These are phyloP conservation scores for Yarrowia hollandica DNA, from an alignment of 805 yeast genomes.

Conservation along the genomic window DNA sequence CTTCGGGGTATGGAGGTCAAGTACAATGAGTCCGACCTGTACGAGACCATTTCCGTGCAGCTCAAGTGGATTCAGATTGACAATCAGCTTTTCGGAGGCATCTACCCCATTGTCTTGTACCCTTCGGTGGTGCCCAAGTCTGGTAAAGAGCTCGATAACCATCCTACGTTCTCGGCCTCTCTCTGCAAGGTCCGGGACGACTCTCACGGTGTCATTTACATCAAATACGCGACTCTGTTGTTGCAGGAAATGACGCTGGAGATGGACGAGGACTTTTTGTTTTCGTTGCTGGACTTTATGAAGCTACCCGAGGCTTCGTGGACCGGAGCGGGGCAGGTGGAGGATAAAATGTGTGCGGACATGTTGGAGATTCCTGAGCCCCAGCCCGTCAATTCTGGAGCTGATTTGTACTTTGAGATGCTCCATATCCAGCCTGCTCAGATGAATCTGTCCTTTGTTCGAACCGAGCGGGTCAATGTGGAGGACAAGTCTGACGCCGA, in stretches of 20 bases:
- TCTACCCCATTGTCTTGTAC: constrained; percentile 82
- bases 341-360: constrained; percentile 61
- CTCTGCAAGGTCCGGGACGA: constrained; percentile 83
- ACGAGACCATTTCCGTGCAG: constrained; percentile 76
- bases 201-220: constrained; percentile 82
- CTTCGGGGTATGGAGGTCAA: constrained; percentile 76
- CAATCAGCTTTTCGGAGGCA: constrained; percentile 84
- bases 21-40: constrained; percentile 79
- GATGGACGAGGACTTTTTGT: constrained; percentile 88
- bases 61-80: constrained; percentile 95
- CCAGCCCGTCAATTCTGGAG: constrained; percentile 51
- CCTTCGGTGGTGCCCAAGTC: constrained; percentile 90
- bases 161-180: constrained; percentile 88
- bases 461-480: constrained; percentile 75
- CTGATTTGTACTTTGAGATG: constrained; percentile 88
- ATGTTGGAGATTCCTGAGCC: constrained; percentile 72
- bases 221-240: constrained; percentile 86
- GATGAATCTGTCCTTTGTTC: constrained; percentile 82
- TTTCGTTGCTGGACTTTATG: constrained; percentile 75
- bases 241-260: constrained; percentile 91
- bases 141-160: constrained; percentile 76
- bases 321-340: constrained; percentile 47
- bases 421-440: constrained; percentile 90
- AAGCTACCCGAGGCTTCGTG: constrained; percentile 82
- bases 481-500: constrained; percentile 62